Base-by-base conservation (phyloP, 2,329 filamentous ascomycete genomes). In the Achaetomium macrosporum region DNA sequence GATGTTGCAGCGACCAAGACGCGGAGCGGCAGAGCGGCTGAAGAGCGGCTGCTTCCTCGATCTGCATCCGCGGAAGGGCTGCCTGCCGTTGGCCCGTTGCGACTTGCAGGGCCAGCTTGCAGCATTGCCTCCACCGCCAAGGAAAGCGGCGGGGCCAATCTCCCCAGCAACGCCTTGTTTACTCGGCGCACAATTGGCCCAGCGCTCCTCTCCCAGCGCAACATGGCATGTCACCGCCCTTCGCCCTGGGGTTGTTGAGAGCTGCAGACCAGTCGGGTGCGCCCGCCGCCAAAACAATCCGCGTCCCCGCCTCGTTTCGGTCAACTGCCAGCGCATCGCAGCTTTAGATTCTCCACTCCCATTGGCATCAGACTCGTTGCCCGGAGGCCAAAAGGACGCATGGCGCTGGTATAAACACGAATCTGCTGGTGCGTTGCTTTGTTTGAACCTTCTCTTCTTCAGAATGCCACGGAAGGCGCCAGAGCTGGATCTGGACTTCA, bases 401-500 rank as follows among this genome's bases (percentile, higher is more conserved):
- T 19, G 39, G 17, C 40, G 45, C n/a, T 15, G n/a, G 35, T 53
- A 53, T 53, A 59, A 59, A 58, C 54, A 57, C 17, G 15, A 35
- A 43, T 16, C 42, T n/a, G 15, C 30, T 20, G n/a, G n/a, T 45
- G 42, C 20, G 42, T 30, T 29, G 44, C 42, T 49, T 39, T 53
- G 46, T 47, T 42, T 46, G n/a, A 31, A 43, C 16, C 2, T 31
- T 20, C 15, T 51, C 37, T 30, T 17, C 35, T 15, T 10, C 40
- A 50, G 35, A 17, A 53, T 57, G 56, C 54, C 53, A 31, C 54
- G 55, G 57, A 59, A 58, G 41, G 33, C 54, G 19, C 57, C 57
- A 52, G 63, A 58, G 44, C 57, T 59, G 17, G 69, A 74, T 55
- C 59, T 68, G 59, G 70, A 77, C 58, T 76, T 78, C 56, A 65